These are phyloP conservation scores for Glycine tomentella DNA, from an alignment of 306 rosid species.

Conservation along the genomic window DNA sequence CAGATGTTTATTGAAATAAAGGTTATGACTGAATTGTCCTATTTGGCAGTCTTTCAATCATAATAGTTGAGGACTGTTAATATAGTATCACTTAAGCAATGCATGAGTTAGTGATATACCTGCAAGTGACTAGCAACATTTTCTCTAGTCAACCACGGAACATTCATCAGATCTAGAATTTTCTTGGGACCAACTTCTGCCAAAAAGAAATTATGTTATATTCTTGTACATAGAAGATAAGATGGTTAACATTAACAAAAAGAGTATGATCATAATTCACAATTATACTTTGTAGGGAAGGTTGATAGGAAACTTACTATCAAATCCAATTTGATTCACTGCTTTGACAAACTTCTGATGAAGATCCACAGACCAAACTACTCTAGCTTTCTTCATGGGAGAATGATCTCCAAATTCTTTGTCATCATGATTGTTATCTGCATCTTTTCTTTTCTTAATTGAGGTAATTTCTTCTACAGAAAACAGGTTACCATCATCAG, in stretches of 20 bases:
- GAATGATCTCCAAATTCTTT: constrained; percentile 65
- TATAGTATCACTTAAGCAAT: constrained; percentile 34
- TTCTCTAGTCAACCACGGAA: constrained; percentile 81
- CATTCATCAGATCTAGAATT: constrained; percentile 90
- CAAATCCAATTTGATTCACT: constrained; percentile 82
- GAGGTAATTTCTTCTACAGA: constrained; percentile 66
- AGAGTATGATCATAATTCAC: constrained; percentile 7
- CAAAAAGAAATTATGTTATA: constrained; percentile 61
- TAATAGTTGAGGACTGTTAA: neutral
- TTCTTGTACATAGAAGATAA: constrained; percentile 17
- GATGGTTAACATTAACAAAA: constrained; percentile 36
- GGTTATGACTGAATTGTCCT: neutral
- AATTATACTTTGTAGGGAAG: constrained; percentile 12
- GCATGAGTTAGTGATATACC: constrained; percentile 55
- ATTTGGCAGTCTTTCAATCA: neutral
- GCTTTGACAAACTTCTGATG: constrained; percentile 93
- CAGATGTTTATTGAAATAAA: neutral
- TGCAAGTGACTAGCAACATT: constrained; percentile 94
- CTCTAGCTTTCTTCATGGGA: constrained; percentile 77
- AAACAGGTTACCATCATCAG: constrained; percentile 67
- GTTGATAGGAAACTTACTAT: constrained; percentile 64
- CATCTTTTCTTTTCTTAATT: constrained; percentile 67
- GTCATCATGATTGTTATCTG: constrained; percentile 65
- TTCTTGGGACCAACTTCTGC: constrained; percentile 96
- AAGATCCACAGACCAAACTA: constrained; percentile 93